These are phyloP conservation scores for Penicillium oxalicum DNA, from an alignment of 2,329 filamentous ascomycete species.

Conservation along the genomic window DNA sequence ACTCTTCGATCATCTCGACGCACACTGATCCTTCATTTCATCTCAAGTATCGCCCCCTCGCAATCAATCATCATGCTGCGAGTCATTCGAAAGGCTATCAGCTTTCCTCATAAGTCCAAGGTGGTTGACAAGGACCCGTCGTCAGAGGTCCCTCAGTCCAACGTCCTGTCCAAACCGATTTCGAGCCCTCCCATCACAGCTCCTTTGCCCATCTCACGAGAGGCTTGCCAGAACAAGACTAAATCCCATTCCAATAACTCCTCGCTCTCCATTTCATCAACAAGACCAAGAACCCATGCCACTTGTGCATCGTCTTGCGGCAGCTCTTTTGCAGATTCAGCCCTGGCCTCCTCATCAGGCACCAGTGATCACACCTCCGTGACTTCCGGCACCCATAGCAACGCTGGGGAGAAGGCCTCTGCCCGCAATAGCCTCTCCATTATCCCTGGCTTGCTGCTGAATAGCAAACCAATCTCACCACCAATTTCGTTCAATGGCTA, in stretches of 20 bases:
- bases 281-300: slow-evolving; percentile 5
- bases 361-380: slow-evolving; percentile 10
- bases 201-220: slow-evolving; percentile 1
- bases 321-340: slow-evolving; percentile 12
- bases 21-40: too few relatives aligned
- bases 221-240: neutral
- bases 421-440: slow-evolving; percentile 13
- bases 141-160: too few relatives aligned
- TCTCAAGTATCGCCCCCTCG: too few relatives aligned
- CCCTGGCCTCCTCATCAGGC: slow-evolving; percentile 10
- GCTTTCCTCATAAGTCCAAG: too few relatives aligned
- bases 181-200: neutral
- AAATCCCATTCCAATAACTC: neutral
- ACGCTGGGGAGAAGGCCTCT: slow-evolving; percentile 2
- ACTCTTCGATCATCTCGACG: too few relatives aligned
- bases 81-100: too few relatives aligned
- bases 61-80: too few relatives aligned
- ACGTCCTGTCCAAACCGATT: too few relatives aligned
- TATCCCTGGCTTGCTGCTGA: slow-evolving; percentile 17
- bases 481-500: slow-evolving; percentile 19
- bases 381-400: slow-evolving; percentile 6
- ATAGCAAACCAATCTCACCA: slow-evolving; percentile 18
- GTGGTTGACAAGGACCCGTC: too few relatives aligned
- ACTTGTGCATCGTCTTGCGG: slow-evolving; percentile 6
- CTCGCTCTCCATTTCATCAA: slow-evolving; percentile 1